Evolutionary conservation across 2,329 filamentous ascomycete species (phyloP), one percentile per base, ranked within the genome.

Genomic region (Neonectria faginata): DNA sequence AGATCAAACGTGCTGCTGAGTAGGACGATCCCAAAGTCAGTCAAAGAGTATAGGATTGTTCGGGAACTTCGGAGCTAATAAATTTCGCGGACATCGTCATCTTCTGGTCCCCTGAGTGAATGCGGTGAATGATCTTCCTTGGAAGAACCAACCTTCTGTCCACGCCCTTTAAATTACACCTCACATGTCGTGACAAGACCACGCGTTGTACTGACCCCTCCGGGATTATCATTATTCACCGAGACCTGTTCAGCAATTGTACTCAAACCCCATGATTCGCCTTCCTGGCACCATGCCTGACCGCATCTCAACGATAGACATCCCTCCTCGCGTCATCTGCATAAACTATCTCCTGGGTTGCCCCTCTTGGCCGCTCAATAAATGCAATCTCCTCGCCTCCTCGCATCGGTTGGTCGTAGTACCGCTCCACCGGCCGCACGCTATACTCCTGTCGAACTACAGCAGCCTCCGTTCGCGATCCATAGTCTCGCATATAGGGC

Each of bases 321-420:
- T 78, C 77, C 63, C 78, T 75, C 55, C 77, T 74, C 11, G 60
- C 75, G 65, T 81, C 79, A 44, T 84, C 80, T n/a, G 79, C 70
- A 66, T 85, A 86, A 20, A 82, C 76, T 27, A 84, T 77, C 39
- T 84, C 83, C 50, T 81, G 81, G 14, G 78, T 75, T 27, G 77
- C 73, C 52, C 77, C 78, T 56, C 78, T 77, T 16, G 83, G 81
- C 50, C 77, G 78, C 66, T 84, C 83, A 57, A 84, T 77, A 57
- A 82, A 85, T 3, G 80, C 74, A 45, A 83, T 75, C 41, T 83
- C 83, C 51, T 81, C 80, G 20, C 69, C 69, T 41, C 69, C 74
- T 53, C 73, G 70, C 54, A 70, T 54, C 44, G 65, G 75, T 36
- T 79, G 77, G 31, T 81, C 80, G 66, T 84, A 84, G 61, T 82